Evolutionary conservation across 2,329 filamentous ascomycete genomes (phyloP), one percentile per base, ranked within the genome.

Genomic region (Diaporthe caulivora): DNA sequence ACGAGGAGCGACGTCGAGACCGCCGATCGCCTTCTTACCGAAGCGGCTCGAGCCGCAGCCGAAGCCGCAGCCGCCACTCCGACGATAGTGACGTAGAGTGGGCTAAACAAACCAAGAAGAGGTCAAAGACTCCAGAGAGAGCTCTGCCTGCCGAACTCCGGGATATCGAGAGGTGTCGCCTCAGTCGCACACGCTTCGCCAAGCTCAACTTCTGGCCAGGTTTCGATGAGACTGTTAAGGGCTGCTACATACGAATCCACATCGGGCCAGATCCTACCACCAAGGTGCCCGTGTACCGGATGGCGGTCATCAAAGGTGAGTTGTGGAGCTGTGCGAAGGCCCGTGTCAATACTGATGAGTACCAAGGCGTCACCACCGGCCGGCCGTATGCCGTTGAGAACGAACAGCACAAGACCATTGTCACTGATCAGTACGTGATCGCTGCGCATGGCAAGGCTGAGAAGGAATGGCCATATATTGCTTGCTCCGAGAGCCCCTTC

Each of bases 201-300:
- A 92, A 96, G 79, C 93, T 98, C 71, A 98, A 95, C 87, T 98
- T 97, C 85, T 96, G 95, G 78, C 97, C 97, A 15, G 92, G 92
- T 5, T 98, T 99, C 77, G 94, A 97, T 72, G 86, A 93, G 11
- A 89, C 93, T 40, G 93, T 98, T 78, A 91, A 87, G 21, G 95
- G 95, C 68, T 97, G 95, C 82, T 99, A 93, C 81, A 92, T 93
- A 49, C 94, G 97, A 68, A 91, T 98, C 76, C 94, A 92, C 75
- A 90, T 98, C 72, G 96, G 95, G 0, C 89, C 92, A 17, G 93
- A 97, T 80, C 89, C 90, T 15, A 88, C 92, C 29, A 94, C 90
- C 5, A 92, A 93, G 4, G 86, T 92, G 74, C 93, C 93, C 75
- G 89, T 94, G 76, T 99, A 99, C 82, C 93, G 96, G 74, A 93